These are phyloP conservation scores for Hypoxylon sp. DNA, from an alignment of 2,329 filamentous ascomycete genomes.

Conservation along the genomic window DNA sequence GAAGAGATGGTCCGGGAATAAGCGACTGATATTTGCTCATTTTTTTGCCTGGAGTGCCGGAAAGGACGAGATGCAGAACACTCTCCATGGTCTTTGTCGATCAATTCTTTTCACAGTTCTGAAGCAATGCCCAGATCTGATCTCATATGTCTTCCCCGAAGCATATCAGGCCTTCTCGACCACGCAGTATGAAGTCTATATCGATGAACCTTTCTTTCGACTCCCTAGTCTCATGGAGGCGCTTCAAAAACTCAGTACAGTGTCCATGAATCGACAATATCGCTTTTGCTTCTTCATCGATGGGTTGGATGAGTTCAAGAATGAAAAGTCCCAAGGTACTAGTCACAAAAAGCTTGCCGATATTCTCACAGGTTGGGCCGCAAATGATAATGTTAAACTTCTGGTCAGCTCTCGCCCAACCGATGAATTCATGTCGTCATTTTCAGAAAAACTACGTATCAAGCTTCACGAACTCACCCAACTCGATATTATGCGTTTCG, in stretches of 20 bases:
- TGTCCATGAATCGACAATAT: background rate
- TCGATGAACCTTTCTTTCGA: conserved; percentile 3
- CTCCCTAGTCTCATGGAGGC: background rate
- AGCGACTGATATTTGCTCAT: conserved; percentile 11
- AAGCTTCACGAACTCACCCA: conserved; percentile 14
- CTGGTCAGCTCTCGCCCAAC: conserved; percentile 15
- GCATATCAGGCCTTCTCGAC: background rate
- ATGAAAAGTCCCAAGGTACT: background rate
- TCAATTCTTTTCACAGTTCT: conserved; percentile 24
- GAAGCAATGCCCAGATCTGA: conserved; percentile 16
- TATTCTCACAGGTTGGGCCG: conserved; percentile 9
- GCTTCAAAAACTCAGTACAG: conserved; percentile 6
- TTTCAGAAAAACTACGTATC: conserved; percentile 3
- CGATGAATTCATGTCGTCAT: conserved; percentile 10
- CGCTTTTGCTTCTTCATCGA: conserved; percentile 21
- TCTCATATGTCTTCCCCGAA: conserved; percentile 12
- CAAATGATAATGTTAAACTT: conserved; percentile 15
- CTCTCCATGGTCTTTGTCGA: conserved; percentile 14
- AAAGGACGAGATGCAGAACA: background rate
- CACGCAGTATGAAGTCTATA: too few species aligned
- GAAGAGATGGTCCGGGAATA: conserved; percentile 12
- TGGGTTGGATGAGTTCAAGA: conserved; percentile 15
- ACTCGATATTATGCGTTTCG: conserved; percentile 10
- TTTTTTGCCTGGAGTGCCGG: conserved; percentile 18
- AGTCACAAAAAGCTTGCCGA: background rate